Evolutionary conservation across 75 land plant species (phyloP), one percentile per base, ranked within the genome.

Genomic region (Azolla pinnata): DNA sequence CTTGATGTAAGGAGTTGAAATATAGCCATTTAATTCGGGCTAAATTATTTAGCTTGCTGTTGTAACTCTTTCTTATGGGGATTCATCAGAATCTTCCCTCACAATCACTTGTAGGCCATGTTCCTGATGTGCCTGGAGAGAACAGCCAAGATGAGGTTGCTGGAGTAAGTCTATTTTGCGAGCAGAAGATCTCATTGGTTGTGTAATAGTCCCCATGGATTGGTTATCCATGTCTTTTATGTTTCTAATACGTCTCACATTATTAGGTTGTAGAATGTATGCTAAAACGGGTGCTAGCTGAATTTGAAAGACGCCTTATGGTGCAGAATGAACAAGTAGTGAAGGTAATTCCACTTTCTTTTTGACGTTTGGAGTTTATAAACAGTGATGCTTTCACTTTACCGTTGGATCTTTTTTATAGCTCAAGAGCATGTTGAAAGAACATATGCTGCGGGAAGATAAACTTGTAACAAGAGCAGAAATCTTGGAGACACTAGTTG

Each of bases 71-170:
- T 14, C 25, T 52, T 26, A n/a, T n/a, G n/a, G n/a, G n/a, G n/a
- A n/a, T n/a, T n/a, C n/a, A n/a, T 65, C 86, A 92, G 95, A 81
- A 76, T 68, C 82, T 88, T 30, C 79, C 95, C 21, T 78, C 87
- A 10, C 95, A 92, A 52, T 85, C 96, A 25, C 83, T 92, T 31
- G 35, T 81, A 50, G 76, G 79, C 59, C 84, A 85, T 33, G 80
- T 85, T 35, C 78, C 83, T 70, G 84, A 86, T 12, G 81, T 88
- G 53, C 66, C 88, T 14, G 93, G 84, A 51, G 24, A 90, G 57
- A 80, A 80, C 45, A 82, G 79, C 60, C 81, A 84, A 60, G 90
- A 82, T 8, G 98, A 92, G 61, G 80, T 92, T 50, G 87, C 98
- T 54, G 65, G 74, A 60, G 97, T 91, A 82, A 61, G 96, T 48